Percentiles rank a stretch among this genome's conserved stretches.
phyloP scores from a whole-genome alignment of 495 filamentous ascomycete genomes.

The Daldinia bambusicola region DNA sequence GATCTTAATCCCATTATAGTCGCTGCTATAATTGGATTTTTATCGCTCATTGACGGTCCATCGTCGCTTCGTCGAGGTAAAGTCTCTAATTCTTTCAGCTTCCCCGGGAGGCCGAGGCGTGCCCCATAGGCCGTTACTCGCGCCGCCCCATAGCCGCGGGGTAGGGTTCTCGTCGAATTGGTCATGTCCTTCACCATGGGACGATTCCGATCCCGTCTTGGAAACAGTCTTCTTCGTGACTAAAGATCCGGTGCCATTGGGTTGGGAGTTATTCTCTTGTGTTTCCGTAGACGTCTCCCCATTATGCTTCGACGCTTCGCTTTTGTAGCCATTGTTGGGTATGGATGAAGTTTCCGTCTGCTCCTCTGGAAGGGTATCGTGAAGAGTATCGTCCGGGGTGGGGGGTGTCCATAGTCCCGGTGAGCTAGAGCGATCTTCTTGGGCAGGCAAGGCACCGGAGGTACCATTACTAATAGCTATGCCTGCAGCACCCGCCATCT shows the following conservation, averaged over 20 bases:
- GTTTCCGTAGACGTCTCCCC: constrained; percentile 2
- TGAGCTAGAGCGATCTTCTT: constrained; percentile 40
- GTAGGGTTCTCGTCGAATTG: constrained; percentile 33
- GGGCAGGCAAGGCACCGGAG: constrained; percentile 46
- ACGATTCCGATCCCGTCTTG: constrained; percentile 18
- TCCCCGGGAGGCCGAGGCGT: constrained; percentile 49
- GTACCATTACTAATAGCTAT: constrained; percentile 51
- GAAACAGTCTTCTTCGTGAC: background rate
- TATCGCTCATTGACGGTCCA: constrained; percentile 59
- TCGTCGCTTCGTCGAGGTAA: constrained; percentile 54
- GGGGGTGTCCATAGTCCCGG: constrained; percentile 56
- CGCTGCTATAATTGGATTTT: background rate
- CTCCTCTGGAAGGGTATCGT: constrained; percentile 47
- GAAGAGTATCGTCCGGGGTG: constrained; percentile 42
- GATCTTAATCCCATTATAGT: background rate
- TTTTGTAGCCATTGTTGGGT: constrained; percentile 56
- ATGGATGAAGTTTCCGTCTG: constrained; percentile 59
- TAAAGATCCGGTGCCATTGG: background rate
- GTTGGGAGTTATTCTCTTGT: constrained; percentile 10
- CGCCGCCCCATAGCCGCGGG: constrained; percentile 40
- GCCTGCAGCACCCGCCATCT: constrained; percentile 38
- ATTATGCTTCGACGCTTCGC: constrained; percentile 11
- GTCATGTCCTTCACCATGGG: constrained; percentile 42
- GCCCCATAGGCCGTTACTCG: constrained; percentile 53
- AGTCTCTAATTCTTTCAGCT: constrained; percentile 51